Percentiles rank a stretch among this genome's conserved stretches.
Conservation (phyloP, 148 eudicot species). For the Rhododendron molle region DNA sequence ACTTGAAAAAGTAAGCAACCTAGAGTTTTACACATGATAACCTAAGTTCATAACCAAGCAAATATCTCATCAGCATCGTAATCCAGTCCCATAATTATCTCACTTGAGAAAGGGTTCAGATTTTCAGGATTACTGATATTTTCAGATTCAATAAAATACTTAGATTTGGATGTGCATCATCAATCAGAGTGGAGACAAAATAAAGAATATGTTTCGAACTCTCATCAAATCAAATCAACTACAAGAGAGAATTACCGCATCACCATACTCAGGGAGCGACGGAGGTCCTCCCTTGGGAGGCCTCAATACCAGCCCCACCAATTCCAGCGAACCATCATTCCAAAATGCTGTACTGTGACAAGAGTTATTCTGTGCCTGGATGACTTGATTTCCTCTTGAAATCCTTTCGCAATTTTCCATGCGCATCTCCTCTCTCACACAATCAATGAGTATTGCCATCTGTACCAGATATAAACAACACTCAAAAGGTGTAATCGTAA, state of each 20-base stretch:
- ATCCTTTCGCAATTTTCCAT: slow-evolving; percentile 33
- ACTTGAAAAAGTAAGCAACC: not conserved
- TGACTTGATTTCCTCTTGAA: slow-evolving; percentile 19
- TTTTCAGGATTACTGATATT: not conserved
- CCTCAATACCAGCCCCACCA: slow-evolving; percentile 67
- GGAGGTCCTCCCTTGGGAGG: slow-evolving; percentile 92
- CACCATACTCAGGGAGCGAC: slow-evolving; percentile 69
- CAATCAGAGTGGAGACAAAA: not conserved
- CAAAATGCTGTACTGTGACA: slow-evolving; percentile 38
- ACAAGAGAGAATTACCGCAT: slow-evolving; percentile 52
- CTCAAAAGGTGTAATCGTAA: not conserved
- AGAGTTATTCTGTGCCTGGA: slow-evolving; percentile 20
- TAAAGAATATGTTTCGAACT: not conserved
- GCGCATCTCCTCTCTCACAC: slow-evolving; percentile 62
- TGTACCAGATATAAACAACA: slow-evolving; percentile 24
- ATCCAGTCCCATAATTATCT: not conserved
- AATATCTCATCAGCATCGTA: not conserved
- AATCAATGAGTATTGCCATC: slow-evolving; percentile 77
- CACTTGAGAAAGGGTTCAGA: slow-evolving; percentile 1
- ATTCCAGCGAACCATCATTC: slow-evolving; percentile 55
- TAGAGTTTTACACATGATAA: not conserved
- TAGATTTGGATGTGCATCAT: not conserved
- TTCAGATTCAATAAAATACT: not conserved
- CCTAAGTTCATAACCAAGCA: not conserved
- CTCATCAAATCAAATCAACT: not conserved